Conservation (phyloP, 2,329 filamentous ascomycete species). For the Pyrenophora teres region DNA sequence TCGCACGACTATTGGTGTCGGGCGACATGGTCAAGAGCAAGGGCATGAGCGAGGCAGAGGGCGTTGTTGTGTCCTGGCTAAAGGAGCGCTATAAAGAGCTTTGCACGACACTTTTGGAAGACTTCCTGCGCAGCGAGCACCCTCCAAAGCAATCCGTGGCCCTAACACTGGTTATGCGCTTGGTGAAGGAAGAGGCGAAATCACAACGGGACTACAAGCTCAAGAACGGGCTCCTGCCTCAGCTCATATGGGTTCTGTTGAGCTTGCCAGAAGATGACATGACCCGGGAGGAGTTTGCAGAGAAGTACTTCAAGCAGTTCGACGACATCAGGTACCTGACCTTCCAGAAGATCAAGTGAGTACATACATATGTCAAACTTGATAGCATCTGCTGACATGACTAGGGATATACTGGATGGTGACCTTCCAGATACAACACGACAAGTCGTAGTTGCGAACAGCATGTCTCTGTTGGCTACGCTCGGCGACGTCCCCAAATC, state of each 20-base stretch:
- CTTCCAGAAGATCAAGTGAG: slow-evolving; percentile 73
- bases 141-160: slow-evolving; percentile 68
- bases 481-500: slow-evolving; percentile 74
- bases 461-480: slow-evolving; percentile 65
- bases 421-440: slow-evolving; percentile 28
- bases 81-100: slow-evolving; percentile 75
- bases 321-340: slow-evolving; percentile 87
- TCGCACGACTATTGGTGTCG: slow-evolving; percentile 76
- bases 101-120: slow-evolving; percentile 61
- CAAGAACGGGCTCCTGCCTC: slow-evolving; percentile 67
- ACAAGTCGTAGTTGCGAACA: slow-evolving; percentile 51
- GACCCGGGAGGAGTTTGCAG: slow-evolving; percentile 72
- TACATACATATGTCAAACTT: slow-evolving; percentile 14
- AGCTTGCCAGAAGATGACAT: slow-evolving; percentile 61
- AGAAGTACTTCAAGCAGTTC: slow-evolving; percentile 77
- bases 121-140: slow-evolving; percentile 64
- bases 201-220: slow-evolving; percentile 63
- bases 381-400: background rate
- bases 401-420: slow-evolving; percentile 34
- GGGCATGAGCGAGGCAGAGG: slow-evolving; percentile 71
- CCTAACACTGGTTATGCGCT: slow-evolving; percentile 78
- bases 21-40: slow-evolving; percentile 71
- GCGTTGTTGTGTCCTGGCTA: slow-evolving; percentile 77
- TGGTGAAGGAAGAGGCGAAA: slow-evolving; percentile 74
- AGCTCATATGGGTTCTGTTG: slow-evolving; percentile 68